Evolutionary conservation across 306 rosid species (phyloP).

Genomic region (Cucurbita ficifolia): DNA sequence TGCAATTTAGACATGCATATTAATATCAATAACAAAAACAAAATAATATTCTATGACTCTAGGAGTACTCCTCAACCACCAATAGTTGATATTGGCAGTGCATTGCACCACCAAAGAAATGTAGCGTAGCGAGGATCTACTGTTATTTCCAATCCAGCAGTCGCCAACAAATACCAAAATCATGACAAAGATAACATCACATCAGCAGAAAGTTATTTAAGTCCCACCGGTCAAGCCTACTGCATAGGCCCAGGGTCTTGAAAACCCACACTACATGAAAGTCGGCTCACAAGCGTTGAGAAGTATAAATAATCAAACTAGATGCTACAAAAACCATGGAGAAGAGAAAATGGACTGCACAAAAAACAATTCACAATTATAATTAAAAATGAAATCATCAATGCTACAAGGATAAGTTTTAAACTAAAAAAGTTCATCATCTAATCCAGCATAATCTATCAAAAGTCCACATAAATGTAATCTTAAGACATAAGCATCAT

Average conservation of each 20-base stretch:
- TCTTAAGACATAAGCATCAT: neutral
- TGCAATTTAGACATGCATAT: too few species aligned
- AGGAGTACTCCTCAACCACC: neutral
- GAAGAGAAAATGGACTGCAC: neutral
- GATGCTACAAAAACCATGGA: neutral
- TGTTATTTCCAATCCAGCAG: neutral
- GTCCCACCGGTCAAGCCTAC: too few species aligned
- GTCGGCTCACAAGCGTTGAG: too few species aligned
- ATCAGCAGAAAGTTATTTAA: too few species aligned
- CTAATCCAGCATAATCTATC: neutral
- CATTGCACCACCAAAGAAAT: neutral
- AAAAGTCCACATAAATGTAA: neutral
- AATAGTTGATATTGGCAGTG: neutral
- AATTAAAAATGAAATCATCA: too few species aligned
- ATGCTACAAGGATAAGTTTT: neutral
- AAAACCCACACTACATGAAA: too few species aligned
- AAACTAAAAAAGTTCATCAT: neutral
- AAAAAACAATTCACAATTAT: neutral
- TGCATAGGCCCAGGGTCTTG: too few species aligned
- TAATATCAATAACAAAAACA: neutral
- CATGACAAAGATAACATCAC: too few species aligned
- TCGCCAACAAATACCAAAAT: neutral
- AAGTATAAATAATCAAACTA: neutral
- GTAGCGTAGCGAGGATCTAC: neutral
- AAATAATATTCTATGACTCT: neutral